Evolutionary conservation across 768 basidiomycete genomes (phyloP).

Genomic region (button mushroom (Agaricus bisporus)): DNA sequence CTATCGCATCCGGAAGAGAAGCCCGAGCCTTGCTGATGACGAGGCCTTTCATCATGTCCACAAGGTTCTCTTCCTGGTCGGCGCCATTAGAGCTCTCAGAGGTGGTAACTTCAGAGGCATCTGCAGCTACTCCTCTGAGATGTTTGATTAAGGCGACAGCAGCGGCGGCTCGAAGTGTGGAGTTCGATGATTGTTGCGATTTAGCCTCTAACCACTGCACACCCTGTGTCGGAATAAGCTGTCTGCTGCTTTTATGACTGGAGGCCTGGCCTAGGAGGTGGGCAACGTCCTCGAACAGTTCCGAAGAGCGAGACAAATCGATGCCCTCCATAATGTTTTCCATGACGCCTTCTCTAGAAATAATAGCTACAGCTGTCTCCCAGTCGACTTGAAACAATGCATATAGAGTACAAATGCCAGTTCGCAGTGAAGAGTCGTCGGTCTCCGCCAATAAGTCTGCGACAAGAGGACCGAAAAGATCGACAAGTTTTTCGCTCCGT

Average conservation of each 20-base stretch:
- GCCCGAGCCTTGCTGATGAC: slow-evolving; percentile 33
- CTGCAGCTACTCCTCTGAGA: slow-evolving; percentile 46
- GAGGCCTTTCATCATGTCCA: slow-evolving; percentile 50
- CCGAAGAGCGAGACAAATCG: slow-evolving; percentile 50
- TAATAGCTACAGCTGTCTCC: slow-evolving; percentile 57
- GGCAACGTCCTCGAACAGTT: slow-evolving; percentile 55
- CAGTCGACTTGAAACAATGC: slow-evolving; percentile 84
- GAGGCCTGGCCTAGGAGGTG: slow-evolving; percentile 72
- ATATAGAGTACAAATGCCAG: slow-evolving; percentile 60
- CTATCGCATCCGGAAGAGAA: slow-evolving; percentile 60
- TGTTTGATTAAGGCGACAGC: slow-evolving; percentile 78
- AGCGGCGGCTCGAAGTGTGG: slow-evolving; percentile 50
- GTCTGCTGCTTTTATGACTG: slow-evolving; percentile 68
- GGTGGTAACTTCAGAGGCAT: slow-evolving; percentile 30
- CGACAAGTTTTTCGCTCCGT: slow-evolving; percentile 40
- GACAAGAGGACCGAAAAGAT: slow-evolving; percentile 45
- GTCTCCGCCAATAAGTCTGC: slow-evolving; percentile 47
- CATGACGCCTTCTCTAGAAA: slow-evolving; percentile 55
- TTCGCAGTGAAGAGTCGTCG: slow-evolving; percentile 44
- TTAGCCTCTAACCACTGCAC: slow-evolving; percentile 63
- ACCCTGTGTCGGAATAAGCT: slow-evolving; percentile 49
- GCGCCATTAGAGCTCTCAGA: slow-evolving; percentile 15
- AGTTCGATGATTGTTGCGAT: slow-evolving; percentile 40
- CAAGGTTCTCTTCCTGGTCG: slow-evolving; percentile 36
- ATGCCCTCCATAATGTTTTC: slow-evolving; percentile 64